Conservation (phyloP, 495 filamentous ascomycete genomes). For the Hyaloscypha bicolor region DNA sequence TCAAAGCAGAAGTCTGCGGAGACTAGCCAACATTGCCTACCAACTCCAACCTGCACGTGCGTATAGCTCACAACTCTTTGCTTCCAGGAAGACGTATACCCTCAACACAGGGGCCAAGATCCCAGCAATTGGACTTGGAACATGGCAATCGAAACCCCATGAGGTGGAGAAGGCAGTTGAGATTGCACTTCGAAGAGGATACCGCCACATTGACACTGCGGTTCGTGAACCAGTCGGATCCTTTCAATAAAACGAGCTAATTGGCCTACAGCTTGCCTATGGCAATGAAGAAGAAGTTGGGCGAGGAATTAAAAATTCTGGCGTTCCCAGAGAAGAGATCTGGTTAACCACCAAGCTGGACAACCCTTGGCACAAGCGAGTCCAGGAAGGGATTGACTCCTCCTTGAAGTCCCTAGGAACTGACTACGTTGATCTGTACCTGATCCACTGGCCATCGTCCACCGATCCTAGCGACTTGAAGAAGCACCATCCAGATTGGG, state of each 20-base stretch:
- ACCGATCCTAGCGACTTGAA: constrained; percentile 68
- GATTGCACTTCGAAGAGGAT: constrained; percentile 62
- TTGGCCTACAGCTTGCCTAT: constrained; percentile 49
- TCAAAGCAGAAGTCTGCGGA: constrained; percentile 32
- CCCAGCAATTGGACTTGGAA: constrained; percentile 75
- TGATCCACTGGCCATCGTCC: constrained; percentile 69
- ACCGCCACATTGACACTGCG: constrained; percentile 61
- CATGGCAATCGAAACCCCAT: constrained; percentile 73
- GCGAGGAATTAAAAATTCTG: constrained; percentile 66
- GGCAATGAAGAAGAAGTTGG: constrained; percentile 61
- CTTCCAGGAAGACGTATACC: constrained; percentile 48
- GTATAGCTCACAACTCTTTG: constrained; percentile 27
- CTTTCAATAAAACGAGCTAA: background rate
- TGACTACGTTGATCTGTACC: constrained; percentile 80
- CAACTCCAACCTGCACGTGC: constrained; percentile 16
- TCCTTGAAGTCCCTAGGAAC: constrained; percentile 70
- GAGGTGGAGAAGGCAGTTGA: constrained; percentile 57
- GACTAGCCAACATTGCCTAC: constrained; percentile 18
- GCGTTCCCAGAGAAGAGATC: constrained; percentile 70
- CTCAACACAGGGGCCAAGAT: constrained; percentile 79
- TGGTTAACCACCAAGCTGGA: constrained; percentile 86
- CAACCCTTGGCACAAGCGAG: constrained; percentile 72
- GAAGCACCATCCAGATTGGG: constrained; percentile 65
- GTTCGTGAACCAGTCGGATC: constrained; percentile 16
- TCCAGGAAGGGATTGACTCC: constrained; percentile 67